Conservation (phyloP, 129 eudicot genomes). For the Helianthus annuus region HanXRQr2.0-SUNRISE NC_035434.2:149877053-149877552, state of each 20-base stretch:
- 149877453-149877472: too few relatives aligned
- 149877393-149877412: too few relatives aligned
- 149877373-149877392: neutral
- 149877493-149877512: too few relatives aligned
- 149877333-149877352: slow-evolving; percentile 8
- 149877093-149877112: slow-evolving; percentile 23
- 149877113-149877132: slow-evolving; percentile 67
- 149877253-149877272: slow-evolving; percentile 55
- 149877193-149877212: neutral
- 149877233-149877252: neutral
- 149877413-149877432: too few relatives aligned
- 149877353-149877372: slow-evolving; percentile 1
- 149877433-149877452: too few relatives aligned
- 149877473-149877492: too few relatives aligned
- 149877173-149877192: slow-evolving; percentile 53
- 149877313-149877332: slow-evolving; percentile 46
- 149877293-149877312: slow-evolving; percentile 93
- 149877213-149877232: neutral
- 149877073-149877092: slow-evolving; percentile 15
- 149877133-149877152: slow-evolving; percentile 63
- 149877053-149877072: slow-evolving; percentile 2
- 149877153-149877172: slow-evolving; percentile 66
- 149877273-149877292: slow-evolving; percentile 58
- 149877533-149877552: too few relatives aligned
- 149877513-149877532: too few relatives aligned